These are phyloP conservation scores for Litsea cubeba DNA, from an alignment of 164 flowering plant genomes.

Conservation along the genomic window DNA sequence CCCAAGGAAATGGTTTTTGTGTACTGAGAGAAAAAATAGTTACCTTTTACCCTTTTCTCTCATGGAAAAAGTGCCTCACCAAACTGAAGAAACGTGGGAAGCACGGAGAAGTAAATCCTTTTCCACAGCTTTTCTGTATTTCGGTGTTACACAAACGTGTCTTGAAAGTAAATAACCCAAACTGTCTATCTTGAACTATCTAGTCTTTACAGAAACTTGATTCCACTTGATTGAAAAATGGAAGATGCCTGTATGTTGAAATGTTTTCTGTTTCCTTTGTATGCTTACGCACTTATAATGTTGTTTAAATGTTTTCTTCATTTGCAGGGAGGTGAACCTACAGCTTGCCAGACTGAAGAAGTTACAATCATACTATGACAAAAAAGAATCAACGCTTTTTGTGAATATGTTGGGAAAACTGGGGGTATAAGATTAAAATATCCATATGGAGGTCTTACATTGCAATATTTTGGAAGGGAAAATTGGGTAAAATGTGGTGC, in stretches of 20 bases:
- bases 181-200: neutral
- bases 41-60: no score
- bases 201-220: neutral
- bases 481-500: no score
- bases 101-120: no score
- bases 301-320: neutral
- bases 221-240: neutral
- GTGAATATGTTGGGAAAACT: conserved; percentile 19
- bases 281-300: neutral
- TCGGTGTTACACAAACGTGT: no score
- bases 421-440: conserved; percentile 2
- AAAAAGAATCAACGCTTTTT: conserved; percentile 15
- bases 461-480: neutral
- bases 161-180: no score
- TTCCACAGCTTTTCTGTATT: no score
- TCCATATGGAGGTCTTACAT: neutral
- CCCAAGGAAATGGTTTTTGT: no score
- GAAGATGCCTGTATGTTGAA: neutral
- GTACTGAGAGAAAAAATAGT: no score
- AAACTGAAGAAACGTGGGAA: no score
- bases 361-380: conserved; percentile 6
- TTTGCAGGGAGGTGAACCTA: conserved; percentile 13
- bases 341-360: conserved; percentile 18
- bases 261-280: neutral
- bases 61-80: no score